Base-by-base conservation (phyloP, 1,139 yeast genomes). In the Kodamaea anthophila region DNA sequence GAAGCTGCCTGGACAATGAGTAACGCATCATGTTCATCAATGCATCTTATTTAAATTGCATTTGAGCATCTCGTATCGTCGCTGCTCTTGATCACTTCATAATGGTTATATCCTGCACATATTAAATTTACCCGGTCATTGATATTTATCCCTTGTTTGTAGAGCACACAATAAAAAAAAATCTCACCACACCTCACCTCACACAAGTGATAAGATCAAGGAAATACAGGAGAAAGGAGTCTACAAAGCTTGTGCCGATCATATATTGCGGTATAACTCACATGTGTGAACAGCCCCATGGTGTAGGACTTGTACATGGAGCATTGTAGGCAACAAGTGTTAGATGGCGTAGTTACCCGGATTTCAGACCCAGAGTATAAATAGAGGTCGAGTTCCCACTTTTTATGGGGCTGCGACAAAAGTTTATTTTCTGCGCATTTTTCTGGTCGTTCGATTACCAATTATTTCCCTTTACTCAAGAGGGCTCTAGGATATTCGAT, bases 341-440 rank as follows among this genome's bases (percentile, higher is more conserved):
- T n/a, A n/a, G 9, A 16, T 6, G 18, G 18, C 18, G 18, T 16
- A 16, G 18, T 53, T 53, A 53, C 60, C 59, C 59, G 58, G 58
- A 45, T 38, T 34, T 40, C 15, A 26, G 29, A 25, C 29, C 36
- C 45, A 36, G 37, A 48, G 49, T 54, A 54, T 53, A 51, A 46
- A 53, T 49, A 46, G 39, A 37, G 35, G 43, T 36, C 33, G 30
- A 39, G 29, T 24, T 40, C 41, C 47, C 51, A 26, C 16, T 30
- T 24, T 26, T 24, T 30, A 28, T 26, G 13, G 28, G 24, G 23
- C 15, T 12, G 27, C 27, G 27, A 24, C 13, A 24, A 16, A 24
- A 24, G 9, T n/a, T 22, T 15, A 13, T 28, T 26, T 21, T 21
- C 18, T 18, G 26, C 21, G 32, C 32, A 22, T 26, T 30, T 25